These are phyloP conservation scores for Sporothrix brasiliensis DNA, from an alignment of 2,329 filamentous ascomycete genomes.

Conservation along the genomic window DNA sequence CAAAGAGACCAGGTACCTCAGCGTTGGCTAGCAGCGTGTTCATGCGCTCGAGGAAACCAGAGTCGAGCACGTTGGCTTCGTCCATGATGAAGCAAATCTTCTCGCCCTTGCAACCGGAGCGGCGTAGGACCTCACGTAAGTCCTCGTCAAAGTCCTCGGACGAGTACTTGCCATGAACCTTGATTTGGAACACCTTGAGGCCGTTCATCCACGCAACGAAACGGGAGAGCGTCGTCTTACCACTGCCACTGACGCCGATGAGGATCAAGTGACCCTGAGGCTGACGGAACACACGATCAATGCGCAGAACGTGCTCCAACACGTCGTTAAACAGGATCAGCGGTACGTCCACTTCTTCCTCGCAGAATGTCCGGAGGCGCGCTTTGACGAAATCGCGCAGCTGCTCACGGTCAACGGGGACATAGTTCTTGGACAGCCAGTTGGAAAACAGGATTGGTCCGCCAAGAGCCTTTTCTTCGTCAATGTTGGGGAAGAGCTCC, in stretches of 20 bases:
- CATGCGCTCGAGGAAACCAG: slow-evolving; percentile 98
- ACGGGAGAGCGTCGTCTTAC: slow-evolving; percentile 95
- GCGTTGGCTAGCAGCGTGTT: slow-evolving; percentile 98
- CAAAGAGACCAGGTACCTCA: slow-evolving; percentile 97
- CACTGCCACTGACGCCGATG: slow-evolving; percentile 96
- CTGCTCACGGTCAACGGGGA: slow-evolving; percentile 93
- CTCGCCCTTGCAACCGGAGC: slow-evolving; percentile 95
- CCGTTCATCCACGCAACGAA: slow-evolving; percentile 99
- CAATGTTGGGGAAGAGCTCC: slow-evolving; percentile 93
- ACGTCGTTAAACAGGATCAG: slow-evolving; percentile 99
- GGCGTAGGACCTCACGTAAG: slow-evolving; percentile 85
- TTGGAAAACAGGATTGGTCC: slow-evolving; percentile 98
- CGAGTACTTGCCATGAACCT: slow-evolving; percentile 98
- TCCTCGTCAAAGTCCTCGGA: slow-evolving; percentile 99
- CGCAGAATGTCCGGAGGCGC: slow-evolving; percentile 95
- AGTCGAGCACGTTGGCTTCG: slow-evolving; percentile 97
- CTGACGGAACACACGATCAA: slow-evolving; percentile 97
- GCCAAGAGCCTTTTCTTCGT: slow-evolving; percentile 83
- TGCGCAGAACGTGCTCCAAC: slow-evolving; percentile 94
- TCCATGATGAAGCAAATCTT: slow-evolving; percentile 99
- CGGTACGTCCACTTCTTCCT: slow-evolving; percentile 98
- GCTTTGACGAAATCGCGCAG: slow-evolving; percentile 97
- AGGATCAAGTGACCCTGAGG: slow-evolving; percentile 97
- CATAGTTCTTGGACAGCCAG: slow-evolving; percentile 98
- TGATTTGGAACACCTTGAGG: slow-evolving; percentile 98